phyloP scores from a whole-genome alignment of 192 early-diverging fungal species.

The Entrophospora sp. region DNA sequence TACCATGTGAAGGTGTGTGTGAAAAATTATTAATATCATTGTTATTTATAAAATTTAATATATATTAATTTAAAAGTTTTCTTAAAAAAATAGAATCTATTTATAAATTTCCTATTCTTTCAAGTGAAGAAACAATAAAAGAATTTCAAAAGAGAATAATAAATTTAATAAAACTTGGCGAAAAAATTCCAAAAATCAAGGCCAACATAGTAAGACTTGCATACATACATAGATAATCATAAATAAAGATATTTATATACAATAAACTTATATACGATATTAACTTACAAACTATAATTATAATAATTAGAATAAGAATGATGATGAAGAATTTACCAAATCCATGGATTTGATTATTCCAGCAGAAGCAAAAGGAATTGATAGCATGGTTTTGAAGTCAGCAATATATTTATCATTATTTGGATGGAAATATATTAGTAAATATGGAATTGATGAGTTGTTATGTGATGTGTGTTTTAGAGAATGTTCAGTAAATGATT shows the following conservation, averaged over 20 bases:
- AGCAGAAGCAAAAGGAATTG: neutral
- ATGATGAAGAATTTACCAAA: slow-evolving; percentile 13
- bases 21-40: neutral
- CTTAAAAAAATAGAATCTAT: neutral
- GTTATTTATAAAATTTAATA: neutral
- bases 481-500: neutral
- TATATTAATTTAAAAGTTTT: neutral
- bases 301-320: slow-evolving; percentile 10
- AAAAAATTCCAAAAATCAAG: slow-evolving; percentile 10
- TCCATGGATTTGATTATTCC: neutral
- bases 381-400: neutral
- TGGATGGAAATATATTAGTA: slow-evolving; percentile 8
- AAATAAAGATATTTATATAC: neutral
- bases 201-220: neutral
- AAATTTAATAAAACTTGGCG: neutral
- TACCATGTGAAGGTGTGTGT: slow-evolving; percentile 3
- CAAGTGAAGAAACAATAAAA: neutral
- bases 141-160: neutral
- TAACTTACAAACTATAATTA: neutral
- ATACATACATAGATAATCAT: neutral
- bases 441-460: neutral
- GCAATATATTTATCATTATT: slow-evolving; percentile 14
- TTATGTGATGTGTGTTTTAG: slow-evolving; percentile 9
- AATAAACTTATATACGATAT: neutral
- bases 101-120: neutral